Conservation (phyloP, 2,329 filamentous ascomycete genomes). For the Blumeria graminis region DNA sequence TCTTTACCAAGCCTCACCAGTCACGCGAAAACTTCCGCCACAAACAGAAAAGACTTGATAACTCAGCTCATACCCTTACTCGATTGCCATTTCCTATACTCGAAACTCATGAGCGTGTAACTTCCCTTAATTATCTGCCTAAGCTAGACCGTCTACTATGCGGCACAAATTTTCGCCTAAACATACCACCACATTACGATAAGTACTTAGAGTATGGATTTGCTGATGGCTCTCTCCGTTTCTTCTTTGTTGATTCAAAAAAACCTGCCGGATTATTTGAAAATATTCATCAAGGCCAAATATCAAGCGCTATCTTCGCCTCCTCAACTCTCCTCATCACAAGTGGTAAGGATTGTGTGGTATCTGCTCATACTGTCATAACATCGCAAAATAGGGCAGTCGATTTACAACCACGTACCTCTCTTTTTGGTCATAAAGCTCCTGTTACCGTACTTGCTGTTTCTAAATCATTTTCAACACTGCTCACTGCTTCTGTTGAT, state of each 20-base stretch:
- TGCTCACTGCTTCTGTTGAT: constrained; percentile 62
- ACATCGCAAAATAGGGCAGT: constrained; percentile 40
- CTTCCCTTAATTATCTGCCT: constrained; percentile 51
- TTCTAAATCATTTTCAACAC: constrained; percentile 67
- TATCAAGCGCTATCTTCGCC: constrained; percentile 62
- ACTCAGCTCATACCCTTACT: constrained; percentile 48
- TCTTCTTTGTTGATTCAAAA: constrained; percentile 64
- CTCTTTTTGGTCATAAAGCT: constrained; percentile 73
- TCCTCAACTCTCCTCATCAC: constrained; percentile 83
- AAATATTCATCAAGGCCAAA: constrained; percentile 75
- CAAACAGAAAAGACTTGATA: constrained; percentile 49
- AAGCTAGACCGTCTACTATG: constrained; percentile 68
- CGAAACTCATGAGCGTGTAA: constrained; percentile 48
- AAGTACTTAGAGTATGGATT: constrained; percentile 94
- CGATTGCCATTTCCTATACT: constrained; percentile 59
- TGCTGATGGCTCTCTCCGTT: constrained; percentile 74
- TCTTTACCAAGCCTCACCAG: constrained; percentile 64
- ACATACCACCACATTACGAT: constrained; percentile 68
- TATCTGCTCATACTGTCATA: constrained; percentile 58
- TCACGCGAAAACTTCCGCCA: constrained; percentile 44
- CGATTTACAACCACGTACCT: constrained; percentile 55
- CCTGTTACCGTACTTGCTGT: constrained; percentile 64
- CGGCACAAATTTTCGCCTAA: constrained; percentile 61
- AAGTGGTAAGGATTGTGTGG: constrained; percentile 73
- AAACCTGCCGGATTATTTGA: constrained; percentile 76